Percentiles rank a stretch among this genome's conserved stretches.
Conservation (phyloP, 2,329 filamentous ascomycete species). For the Passalora sequoiae region DNA sequence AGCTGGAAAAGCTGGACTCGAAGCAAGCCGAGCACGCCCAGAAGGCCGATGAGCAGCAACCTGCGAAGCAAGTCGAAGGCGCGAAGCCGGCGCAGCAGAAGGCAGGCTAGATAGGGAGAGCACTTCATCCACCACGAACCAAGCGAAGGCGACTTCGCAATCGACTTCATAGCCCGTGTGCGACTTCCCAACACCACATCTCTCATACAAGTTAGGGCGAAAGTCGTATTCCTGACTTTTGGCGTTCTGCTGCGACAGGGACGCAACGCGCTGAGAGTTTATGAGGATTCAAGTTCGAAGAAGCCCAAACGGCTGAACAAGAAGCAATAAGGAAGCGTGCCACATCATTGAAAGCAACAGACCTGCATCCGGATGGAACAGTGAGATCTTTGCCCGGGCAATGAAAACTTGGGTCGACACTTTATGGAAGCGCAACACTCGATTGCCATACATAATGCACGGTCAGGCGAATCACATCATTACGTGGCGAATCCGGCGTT, state of each 20-base stretch:
- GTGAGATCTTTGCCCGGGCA: too few relatives aligned
- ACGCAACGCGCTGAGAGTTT: slow-evolving; percentile 10
- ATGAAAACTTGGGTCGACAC: neutral
- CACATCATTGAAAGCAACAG: too few relatives aligned
- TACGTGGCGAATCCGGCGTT: neutral
- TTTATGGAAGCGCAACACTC: neutral
- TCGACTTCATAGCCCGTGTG: slow-evolving; percentile 1
- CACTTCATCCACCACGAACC: slow-evolving; percentile 3
- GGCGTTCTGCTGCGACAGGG: slow-evolving; percentile 15
- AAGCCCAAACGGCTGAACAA: neutral
- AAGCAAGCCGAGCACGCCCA: slow-evolving; percentile 3
- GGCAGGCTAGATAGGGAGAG: slow-evolving; percentile 7
- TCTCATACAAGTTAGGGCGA: neutral
- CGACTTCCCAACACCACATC: neutral
- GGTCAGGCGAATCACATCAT: too few relatives aligned
- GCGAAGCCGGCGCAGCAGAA: slow-evolving; percentile 3
- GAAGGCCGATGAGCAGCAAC: slow-evolving; percentile 3
- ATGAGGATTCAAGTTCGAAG: neutral
- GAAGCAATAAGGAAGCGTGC: neutral
- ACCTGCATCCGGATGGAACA: too few relatives aligned
- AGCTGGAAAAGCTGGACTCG: slow-evolving; percentile 5
- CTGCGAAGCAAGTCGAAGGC: slow-evolving; percentile 1
- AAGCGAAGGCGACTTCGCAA: slow-evolving; percentile 1
- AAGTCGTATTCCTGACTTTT: slow-evolving; percentile 14
- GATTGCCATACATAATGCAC: neutral